Conservation (phyloP, 2,329 filamentous ascomycete genomes). For the Amphichorda felina region DNA sequence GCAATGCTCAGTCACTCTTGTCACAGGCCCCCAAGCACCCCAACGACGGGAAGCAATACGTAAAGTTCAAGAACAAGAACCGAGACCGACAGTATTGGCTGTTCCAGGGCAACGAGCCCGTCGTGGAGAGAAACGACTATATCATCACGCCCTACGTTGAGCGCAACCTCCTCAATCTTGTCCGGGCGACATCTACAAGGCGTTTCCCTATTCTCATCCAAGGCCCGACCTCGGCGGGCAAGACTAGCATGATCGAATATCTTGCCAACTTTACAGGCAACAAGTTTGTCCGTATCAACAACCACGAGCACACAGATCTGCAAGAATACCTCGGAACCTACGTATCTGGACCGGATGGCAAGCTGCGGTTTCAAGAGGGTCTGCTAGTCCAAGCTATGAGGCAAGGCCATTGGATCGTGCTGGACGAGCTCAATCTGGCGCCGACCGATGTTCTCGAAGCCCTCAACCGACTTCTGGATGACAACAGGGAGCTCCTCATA, state of each 20-base stretch:
- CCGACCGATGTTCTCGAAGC: slow-evolving; percentile 96
- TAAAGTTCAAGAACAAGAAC: slow-evolving; percentile 59
- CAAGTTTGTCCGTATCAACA: slow-evolving; percentile 97
- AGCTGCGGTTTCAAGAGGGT: slow-evolving; percentile 84
- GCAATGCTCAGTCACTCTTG: slow-evolving; percentile 59
- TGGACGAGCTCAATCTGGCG: slow-evolving; percentile 93
- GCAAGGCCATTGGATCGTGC: slow-evolving; percentile 92
- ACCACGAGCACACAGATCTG: slow-evolving; percentile 96
- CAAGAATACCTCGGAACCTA: slow-evolving; percentile 98
- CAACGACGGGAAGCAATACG: slow-evolving; percentile 63
- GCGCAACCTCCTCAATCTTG: slow-evolving; percentile 86
- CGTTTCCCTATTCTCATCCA: slow-evolving; percentile 92
- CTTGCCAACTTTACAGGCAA: slow-evolving; percentile 94
- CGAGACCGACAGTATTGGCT: slow-evolving; percentile 78
- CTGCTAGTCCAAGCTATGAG: slow-evolving; percentile 85
- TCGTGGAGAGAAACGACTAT: slow-evolving; percentile 70
- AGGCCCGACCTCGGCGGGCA: slow-evolving; percentile 91
- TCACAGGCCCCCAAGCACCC: slow-evolving; percentile 69
- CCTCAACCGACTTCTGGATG: slow-evolving; percentile 86
- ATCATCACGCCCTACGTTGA: slow-evolving; percentile 95
- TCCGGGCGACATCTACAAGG: slow-evolving; percentile 83
- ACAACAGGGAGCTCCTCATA: slow-evolving; percentile 90
- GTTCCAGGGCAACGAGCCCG: slow-evolving; percentile 54
- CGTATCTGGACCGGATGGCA: slow-evolving; percentile 73
- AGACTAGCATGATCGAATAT: slow-evolving; percentile 99